These are phyloP conservation scores for Chlorella ohadii DNA, from an alignment of 139 green algal genomes.

Conservation along the genomic window DNA sequence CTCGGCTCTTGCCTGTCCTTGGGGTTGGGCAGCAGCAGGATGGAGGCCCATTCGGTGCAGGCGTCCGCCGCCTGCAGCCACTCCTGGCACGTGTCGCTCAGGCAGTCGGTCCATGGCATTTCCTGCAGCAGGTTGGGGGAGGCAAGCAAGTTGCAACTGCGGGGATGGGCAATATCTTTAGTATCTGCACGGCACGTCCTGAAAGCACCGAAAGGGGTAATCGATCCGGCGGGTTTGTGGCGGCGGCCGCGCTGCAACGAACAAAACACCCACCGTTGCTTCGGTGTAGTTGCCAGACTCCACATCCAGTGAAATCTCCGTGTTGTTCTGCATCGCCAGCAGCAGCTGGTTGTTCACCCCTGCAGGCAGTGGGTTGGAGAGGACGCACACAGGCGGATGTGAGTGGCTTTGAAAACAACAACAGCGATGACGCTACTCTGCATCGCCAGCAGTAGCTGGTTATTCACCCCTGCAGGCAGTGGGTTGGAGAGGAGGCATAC, in stretches of 20 bases:
- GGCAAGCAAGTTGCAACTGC: background rate
- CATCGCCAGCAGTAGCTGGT: background rate
- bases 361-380: background rate
- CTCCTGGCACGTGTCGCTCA: background rate
- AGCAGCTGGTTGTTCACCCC: background rate
- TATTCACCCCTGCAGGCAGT: background rate
- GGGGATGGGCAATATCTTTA: too few species aligned
- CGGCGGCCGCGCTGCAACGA: too few species aligned
- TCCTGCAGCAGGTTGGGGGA: background rate
- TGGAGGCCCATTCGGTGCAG: slow-evolving; percentile 18
- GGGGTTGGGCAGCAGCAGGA: slow-evolving; percentile 19
- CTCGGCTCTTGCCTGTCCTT: background rate
- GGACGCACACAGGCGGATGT: too few species aligned
- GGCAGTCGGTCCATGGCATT: slow-evolving; percentile 27
- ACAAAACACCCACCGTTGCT: too few species aligned
- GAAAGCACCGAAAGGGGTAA: background rate
- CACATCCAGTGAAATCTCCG: background rate
- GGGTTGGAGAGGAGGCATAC: background rate
- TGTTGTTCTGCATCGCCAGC: background rate
- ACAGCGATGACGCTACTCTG: too few species aligned
- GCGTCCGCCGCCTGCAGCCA: background rate
- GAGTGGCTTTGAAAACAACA: too few species aligned
- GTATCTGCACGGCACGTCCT: too few species aligned
- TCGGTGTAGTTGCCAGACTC: background rate
- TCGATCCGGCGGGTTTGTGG: too few species aligned